Evolutionary conservation across 2,329 filamentous ascomycete species (phyloP).

Genomic region (Leptographium wingfieldii): DNA sequence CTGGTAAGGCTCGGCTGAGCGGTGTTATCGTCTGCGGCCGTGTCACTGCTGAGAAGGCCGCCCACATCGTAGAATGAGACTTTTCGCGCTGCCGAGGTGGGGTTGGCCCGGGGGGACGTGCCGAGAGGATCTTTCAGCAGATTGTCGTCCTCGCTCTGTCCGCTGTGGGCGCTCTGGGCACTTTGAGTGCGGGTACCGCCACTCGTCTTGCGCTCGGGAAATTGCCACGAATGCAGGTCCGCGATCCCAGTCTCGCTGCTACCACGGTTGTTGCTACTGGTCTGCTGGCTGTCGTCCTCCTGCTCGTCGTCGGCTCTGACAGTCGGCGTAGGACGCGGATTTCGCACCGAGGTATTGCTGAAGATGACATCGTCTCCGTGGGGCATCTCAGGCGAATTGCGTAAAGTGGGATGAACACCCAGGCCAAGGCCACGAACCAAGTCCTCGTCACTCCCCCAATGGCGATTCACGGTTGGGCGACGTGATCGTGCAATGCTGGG

Average conservation of each 20-base stretch:
- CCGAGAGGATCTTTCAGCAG: slow-evolving; percentile 25
- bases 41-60: slow-evolving; percentile 47
- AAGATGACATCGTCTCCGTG: slow-evolving; percentile 11
- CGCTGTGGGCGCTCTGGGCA: slow-evolving; percentile 20
- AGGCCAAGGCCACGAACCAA: slow-evolving; percentile 71
- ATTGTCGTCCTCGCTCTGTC: slow-evolving; percentile 30
- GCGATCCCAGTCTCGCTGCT: slow-evolving; percentile 9
- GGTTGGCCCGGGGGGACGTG: slow-evolving; percentile 25
- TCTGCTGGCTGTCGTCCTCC: slow-evolving; percentile 20
- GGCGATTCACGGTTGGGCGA: slow-evolving; percentile 42
- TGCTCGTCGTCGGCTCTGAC: slow-evolving; percentile 19
- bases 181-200: slow-evolving; percentile 13
- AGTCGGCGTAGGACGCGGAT: slow-evolving; percentile 2
- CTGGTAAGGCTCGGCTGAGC: slow-evolving; percentile 31
- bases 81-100: slow-evolving; percentile 35
- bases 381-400: slow-evolving; percentile 20
- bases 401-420: slow-evolving; percentile 42
- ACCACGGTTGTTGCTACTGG: background rate
- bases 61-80: slow-evolving; percentile 82
- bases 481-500: slow-evolving; percentile 22
- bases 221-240: slow-evolving; percentile 35
- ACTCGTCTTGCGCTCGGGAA: slow-evolving; percentile 25
- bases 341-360: background rate
- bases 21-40: slow-evolving; percentile 12
- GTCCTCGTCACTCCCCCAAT: slow-evolving; percentile 87